Evolutionary conservation across 768 basidiomycete species (phyloP).

Genomic region (Naganishia vishniacii): DNA sequence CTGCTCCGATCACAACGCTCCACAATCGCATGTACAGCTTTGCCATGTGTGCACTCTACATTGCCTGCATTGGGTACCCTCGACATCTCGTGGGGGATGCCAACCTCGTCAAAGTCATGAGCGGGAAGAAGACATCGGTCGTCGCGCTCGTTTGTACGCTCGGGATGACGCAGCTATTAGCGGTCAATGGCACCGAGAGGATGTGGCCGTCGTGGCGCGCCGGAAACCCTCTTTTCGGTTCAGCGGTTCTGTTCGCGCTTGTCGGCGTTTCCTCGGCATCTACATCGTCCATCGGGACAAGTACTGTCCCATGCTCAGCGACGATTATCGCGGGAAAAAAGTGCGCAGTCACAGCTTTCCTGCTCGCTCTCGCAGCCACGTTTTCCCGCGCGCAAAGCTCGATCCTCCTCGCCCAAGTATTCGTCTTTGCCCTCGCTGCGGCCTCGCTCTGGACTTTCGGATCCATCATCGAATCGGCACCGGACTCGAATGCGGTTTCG

Average conservation of each 20-base stretch:
- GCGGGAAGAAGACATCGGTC: not conserved
- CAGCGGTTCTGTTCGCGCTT: not conserved
- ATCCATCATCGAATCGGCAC: no score
- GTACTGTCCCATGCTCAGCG: no score
- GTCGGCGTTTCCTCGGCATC: not conserved
- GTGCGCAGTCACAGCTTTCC: not conserved
- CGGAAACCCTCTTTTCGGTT: not conserved
- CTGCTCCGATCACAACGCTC: not conserved
- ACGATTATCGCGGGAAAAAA: no score
- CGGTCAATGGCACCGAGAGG: not conserved
- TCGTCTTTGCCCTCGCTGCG: not conserved
- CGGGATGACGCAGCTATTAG: not conserved
- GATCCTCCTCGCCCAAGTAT: not conserved
- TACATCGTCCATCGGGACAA: no score
- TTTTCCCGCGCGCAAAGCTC: not conserved
- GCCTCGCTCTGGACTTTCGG: not conserved
- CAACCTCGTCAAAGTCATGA: not conserved
- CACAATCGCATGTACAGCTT: slow-evolving; percentile 6
- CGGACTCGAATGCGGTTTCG: not conserved
- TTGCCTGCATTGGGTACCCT: not conserved
- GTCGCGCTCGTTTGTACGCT: not conserved
- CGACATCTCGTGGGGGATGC: not conserved
- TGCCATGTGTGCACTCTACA: not conserved
- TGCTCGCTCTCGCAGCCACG: not conserved
- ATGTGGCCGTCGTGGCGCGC: not conserved